Conservation (phyloP, 2,329 filamentous ascomycete species). For the Rutstroemia sp. region DNA sequence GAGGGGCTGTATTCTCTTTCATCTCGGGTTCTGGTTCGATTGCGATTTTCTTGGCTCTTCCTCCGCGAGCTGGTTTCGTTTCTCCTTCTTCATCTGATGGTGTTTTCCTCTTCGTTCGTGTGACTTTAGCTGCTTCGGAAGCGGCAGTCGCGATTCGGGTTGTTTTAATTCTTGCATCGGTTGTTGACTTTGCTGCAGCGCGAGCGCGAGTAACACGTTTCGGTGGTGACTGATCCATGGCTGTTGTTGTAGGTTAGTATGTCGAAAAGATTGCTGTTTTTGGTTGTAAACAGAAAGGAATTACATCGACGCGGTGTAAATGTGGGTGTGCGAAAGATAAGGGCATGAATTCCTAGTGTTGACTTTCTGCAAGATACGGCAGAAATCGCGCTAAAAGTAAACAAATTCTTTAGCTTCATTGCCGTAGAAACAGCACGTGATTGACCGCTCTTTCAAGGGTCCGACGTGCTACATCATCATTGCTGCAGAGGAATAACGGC, state of each 20-base stretch:
- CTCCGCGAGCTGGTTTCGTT: slow-evolving; percentile 38
- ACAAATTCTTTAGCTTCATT: too few relatives aligned
- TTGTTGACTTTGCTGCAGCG: slow-evolving; percentile 34
- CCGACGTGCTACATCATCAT: too few relatives aligned
- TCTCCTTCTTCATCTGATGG: slow-evolving; percentile 36
- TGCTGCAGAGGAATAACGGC: too few relatives aligned
- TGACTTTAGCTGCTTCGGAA: slow-evolving; percentile 33
- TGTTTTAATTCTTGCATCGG: slow-evolving; percentile 34
- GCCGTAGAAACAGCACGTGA: too few relatives aligned
- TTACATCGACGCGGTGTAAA: not conserved
- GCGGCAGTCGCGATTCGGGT: slow-evolving; percentile 43
- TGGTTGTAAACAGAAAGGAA: not conserved
- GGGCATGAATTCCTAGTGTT: not conserved
- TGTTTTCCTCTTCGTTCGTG: slow-evolving; percentile 44
- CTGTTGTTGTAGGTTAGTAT: not conserved
- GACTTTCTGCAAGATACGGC: not conserved
- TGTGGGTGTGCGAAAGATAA: not conserved
- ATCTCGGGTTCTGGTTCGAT: slow-evolving; percentile 21
- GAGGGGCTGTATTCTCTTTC: slow-evolving; percentile 18
- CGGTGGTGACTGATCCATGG: slow-evolving; percentile 48
- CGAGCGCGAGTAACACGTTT: slow-evolving; percentile 51
- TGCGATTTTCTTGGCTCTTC: slow-evolving; percentile 38
- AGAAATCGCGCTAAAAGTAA: not conserved
- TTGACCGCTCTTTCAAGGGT: too few relatives aligned
- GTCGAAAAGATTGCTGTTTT: not conserved